phyloP scores from a whole-genome alignment of 169 alveolate species.

The Babesia divergens region DNA sequence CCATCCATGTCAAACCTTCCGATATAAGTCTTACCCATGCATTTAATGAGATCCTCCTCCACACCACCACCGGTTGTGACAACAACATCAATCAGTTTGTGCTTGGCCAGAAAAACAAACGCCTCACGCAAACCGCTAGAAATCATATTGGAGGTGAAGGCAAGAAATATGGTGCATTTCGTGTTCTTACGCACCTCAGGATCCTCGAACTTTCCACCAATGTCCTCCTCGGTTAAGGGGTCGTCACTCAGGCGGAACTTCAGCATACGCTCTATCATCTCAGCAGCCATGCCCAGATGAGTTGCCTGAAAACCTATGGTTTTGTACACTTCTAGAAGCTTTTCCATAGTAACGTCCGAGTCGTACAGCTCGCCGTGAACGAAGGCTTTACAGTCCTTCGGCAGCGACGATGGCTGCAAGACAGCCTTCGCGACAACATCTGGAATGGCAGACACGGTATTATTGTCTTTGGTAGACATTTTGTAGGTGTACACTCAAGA shows the following conservation, averaged over 20 bases:
- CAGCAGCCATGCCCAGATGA: constrained; percentile 73
- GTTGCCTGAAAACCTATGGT: constrained; percentile 78
- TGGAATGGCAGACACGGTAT: constrained; percentile 39
- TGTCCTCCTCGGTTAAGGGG: constrained; percentile 32
- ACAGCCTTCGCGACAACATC: constrained; percentile 50
- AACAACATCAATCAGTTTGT: constrained; percentile 90
- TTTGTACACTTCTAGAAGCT: constrained; percentile 62
- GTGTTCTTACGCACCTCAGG: constrained; percentile 78
- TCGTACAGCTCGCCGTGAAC: constrained; percentile 69
- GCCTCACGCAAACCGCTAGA: constrained; percentile 95
- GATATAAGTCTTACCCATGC: constrained; percentile 89
- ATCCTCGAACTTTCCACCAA: constrained; percentile 58
- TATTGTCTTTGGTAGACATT: no score
- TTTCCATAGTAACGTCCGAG: constrained; percentile 51
- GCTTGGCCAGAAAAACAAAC: constrained; percentile 89
- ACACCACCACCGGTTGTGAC: constrained; percentile 99
- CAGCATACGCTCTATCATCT: constrained; percentile 73
- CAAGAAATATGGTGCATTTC: constrained; percentile 92
- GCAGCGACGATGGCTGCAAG: constrained; percentile 52
- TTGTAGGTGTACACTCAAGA: no score
- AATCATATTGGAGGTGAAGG: constrained; percentile 96
- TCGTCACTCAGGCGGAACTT: constrained; percentile 59
- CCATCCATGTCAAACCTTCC: constrained; percentile 91
- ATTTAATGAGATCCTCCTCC: constrained; percentile 98
- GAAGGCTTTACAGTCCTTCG: constrained; percentile 59